phyloP scores from a whole-genome alignment of 306 rosid species.

The Sicyos edulis region DNA sequence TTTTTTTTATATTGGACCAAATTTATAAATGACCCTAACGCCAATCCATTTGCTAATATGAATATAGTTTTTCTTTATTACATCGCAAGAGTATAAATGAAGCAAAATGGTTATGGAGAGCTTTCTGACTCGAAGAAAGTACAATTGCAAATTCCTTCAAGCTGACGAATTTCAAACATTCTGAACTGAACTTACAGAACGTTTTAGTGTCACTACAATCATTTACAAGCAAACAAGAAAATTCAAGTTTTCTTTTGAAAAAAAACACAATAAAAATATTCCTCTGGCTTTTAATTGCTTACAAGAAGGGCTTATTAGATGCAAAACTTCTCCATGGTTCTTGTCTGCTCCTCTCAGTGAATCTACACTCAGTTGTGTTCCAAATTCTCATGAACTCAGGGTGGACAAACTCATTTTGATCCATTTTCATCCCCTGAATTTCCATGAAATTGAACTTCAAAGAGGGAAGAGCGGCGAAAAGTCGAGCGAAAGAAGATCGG shows the following conservation, averaged over 20 bases:
- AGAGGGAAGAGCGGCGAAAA: background rate
- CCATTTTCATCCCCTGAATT: slow-evolving; percentile 4
- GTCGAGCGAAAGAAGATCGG: slow-evolving; percentile 7
- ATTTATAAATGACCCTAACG: too few relatives aligned
- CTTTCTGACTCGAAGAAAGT: slow-evolving; percentile 6
- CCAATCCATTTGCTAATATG: background rate
- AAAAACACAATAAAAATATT: background rate
- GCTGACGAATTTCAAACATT: slow-evolving; percentile 10
- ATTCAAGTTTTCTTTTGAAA: background rate
- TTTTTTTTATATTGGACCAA: too few relatives aligned
- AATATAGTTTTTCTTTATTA: background rate
- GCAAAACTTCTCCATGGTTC: slow-evolving; percentile 21
- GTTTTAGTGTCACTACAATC: slow-evolving; percentile 6
- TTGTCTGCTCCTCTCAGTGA: slow-evolving; percentile 13
- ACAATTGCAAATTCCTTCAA: background rate
- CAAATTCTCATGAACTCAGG: too few relatives aligned
- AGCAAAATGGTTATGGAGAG: background rate
- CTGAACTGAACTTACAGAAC: background rate
- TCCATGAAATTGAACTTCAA: background rate
- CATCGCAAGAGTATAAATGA: slow-evolving; percentile 5
- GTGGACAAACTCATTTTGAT: background rate
- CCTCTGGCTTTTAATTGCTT: slow-evolving; percentile 16
- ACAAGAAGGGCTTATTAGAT: slow-evolving; percentile 18
- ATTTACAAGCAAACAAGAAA: slow-evolving; percentile 5
- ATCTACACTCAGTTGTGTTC: slow-evolving; percentile 4